A percentile compares a stretch with the other conserved stretches of the same genome.
Evolutionary conservation across 177 flowering plant species (phyloP).

Genomic region (Vitis hybrid): DNA sequence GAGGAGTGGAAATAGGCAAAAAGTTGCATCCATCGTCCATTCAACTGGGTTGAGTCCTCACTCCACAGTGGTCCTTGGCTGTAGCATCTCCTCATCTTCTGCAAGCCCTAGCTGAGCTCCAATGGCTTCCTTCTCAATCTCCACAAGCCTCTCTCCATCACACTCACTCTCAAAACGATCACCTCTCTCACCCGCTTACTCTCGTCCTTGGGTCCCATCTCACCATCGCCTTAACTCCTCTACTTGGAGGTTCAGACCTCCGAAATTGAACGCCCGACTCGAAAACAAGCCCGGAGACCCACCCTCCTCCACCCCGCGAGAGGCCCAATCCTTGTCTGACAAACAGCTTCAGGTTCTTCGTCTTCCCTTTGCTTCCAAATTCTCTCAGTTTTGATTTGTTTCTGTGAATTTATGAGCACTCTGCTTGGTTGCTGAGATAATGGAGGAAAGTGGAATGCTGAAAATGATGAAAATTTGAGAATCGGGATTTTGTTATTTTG

Average conservation of each 20-base stretch:
- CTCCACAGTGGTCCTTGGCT: too few relatives aligned
- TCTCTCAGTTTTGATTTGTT: neutral
- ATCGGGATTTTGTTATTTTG: too few relatives aligned
- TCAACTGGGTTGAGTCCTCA: too few relatives aligned
- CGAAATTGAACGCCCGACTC: slow-evolving; percentile 48
- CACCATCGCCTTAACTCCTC: slow-evolving; percentile 22
- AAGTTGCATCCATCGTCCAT: too few relatives aligned
- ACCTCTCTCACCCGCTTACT: slow-evolving; percentile 1
- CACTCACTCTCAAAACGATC: slow-evolving; percentile 21
- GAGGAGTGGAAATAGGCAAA: too few relatives aligned
- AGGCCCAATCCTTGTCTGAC: slow-evolving; percentile 25
- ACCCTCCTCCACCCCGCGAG: slow-evolving; percentile 18
- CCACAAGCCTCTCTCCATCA: slow-evolving; percentile 15
- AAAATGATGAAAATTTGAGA: too few relatives aligned
- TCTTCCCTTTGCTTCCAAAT: neutral
- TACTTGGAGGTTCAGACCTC: slow-evolving; percentile 14
- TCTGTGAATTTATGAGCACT: neutral
- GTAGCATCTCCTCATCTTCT: neutral
- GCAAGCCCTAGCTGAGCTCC: slow-evolving; percentile 3
- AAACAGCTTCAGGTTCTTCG: slow-evolving; percentile 38
- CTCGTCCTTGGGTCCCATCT: slow-evolving; percentile 1
- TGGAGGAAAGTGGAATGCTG: too few relatives aligned
- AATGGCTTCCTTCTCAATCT: slow-evolving; percentile 34
- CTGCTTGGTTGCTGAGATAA: too few relatives aligned
- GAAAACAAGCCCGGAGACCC: slow-evolving; percentile 48